Evolutionary conservation across 2,329 filamentous ascomycete species (phyloP).

Genomic region (Colletotrichum nymphaeae): DNA sequence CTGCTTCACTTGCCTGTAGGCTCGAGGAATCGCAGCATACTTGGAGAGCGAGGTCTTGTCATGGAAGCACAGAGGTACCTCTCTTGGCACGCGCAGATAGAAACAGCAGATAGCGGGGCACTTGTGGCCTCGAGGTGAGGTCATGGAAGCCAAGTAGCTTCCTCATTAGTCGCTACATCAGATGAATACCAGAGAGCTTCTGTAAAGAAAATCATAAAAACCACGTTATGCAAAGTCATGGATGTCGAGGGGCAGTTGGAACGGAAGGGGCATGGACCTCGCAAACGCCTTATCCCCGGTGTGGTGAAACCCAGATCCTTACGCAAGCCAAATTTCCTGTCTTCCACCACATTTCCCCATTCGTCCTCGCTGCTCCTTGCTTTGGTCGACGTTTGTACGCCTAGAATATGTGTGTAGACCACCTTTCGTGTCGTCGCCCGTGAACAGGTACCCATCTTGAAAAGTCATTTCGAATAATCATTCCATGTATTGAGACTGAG

Average conservation of each 20-base stretch:
- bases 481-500: slow-evolving; percentile 17
- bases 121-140: not conserved
- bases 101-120: not conserved
- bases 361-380: not conserved
- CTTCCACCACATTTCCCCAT: not conserved
- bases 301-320: slow-evolving; percentile 16
- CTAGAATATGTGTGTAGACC: slow-evolving; percentile 8
- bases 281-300: slow-evolving; percentile 24
- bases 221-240: slow-evolving; percentile 27
- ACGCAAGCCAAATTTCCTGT: slow-evolving; percentile 20
- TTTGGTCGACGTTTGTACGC: slow-evolving; percentile 12
- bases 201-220: slow-evolving; percentile 29
- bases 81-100: not conserved
- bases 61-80: not conserved
- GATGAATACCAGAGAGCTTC: slow-evolving; percentile 32
- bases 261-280: slow-evolving; percentile 14
- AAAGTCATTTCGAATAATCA: slow-evolving; percentile 23
- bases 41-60: not conserved
- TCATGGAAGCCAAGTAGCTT: slow-evolving; percentile 18
- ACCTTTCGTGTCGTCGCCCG: slow-evolving; percentile 17
- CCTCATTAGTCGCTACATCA: slow-evolving; percentile 35
- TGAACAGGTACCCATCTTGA: slow-evolving; percentile 20
- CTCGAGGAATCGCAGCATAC: not conserved
- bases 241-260: slow-evolving; percentile 2
- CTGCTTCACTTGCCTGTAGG: slow-evolving; percentile 67